phyloP scores from a whole-genome alignment of 1,139 yeast species.

The Pichia sp. region DNA sequence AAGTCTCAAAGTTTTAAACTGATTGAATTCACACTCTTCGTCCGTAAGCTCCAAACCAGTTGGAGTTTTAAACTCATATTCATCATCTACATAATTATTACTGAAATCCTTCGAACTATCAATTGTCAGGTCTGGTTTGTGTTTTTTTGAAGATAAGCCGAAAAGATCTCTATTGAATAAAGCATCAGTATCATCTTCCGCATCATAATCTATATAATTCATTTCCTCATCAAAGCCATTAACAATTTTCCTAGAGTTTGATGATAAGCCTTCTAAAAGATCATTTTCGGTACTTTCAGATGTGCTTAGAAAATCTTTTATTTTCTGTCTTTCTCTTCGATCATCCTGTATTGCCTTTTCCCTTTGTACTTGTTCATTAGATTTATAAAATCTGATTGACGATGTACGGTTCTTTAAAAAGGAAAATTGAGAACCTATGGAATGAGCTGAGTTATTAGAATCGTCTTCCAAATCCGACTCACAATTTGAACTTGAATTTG shows the following conservation, averaged over 20 bases:
- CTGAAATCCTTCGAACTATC: no score
- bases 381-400: conserved; percentile 48
- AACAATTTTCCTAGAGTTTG: neutral
- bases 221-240: conserved; percentile 44
- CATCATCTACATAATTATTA: no score
- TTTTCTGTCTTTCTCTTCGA: conserved; percentile 6
- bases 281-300: conserved; percentile 31
- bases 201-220: conserved; percentile 38
- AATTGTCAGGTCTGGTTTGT: neutral
- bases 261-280: conserved; percentile 5
- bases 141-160: conserved; percentile 6
- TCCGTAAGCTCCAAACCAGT: no score
- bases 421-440: conserved; percentile 39
- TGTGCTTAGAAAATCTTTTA: conserved; percentile 27
- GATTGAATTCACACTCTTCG: no score
- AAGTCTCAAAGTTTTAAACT: no score
- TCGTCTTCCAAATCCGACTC: no score
- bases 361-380: conserved; percentile 31
- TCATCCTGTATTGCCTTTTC: conserved; percentile 20
- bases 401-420: conserved; percentile 51
- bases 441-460: neutral
- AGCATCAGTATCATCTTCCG: conserved; percentile 37
- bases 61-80: conserved; percentile 1
- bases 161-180: conserved; percentile 36
- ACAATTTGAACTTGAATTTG: no score